Percentiles rank a stretch among this genome's conserved stretches.
Evolutionary conservation across 1,284 basidiomycete genomes (phyloP).

Genomic region (Sanghuangporus baumii): DNA sequence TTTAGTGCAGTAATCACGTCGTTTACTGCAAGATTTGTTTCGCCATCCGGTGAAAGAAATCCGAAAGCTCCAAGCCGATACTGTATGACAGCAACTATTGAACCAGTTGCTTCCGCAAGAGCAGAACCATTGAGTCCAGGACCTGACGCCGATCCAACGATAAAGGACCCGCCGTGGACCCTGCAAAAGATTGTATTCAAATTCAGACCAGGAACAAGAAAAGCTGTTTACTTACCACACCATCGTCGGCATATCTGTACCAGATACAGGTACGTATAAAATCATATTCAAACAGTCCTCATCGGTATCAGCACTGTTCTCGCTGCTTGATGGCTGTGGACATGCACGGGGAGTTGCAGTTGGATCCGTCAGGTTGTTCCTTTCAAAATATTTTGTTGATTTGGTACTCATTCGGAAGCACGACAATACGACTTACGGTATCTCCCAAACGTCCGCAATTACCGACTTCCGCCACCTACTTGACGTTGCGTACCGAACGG

Average conservation of each 20-base stretch:
- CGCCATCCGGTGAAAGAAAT: conserved; percentile 61
- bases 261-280: conserved; percentile 56
- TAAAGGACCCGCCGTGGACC: conserved; percentile 86
- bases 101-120: conserved; percentile 65
- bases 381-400: conserved; percentile 23
- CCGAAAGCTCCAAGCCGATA: conserved; percentile 81
- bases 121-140: conserved; percentile 76
- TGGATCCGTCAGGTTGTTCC: conserved; percentile 47
- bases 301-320: conserved; percentile 40
- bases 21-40: conserved; percentile 65
- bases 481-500: conserved; percentile 61
- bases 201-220: background rate
- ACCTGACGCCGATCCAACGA: conserved; percentile 62
- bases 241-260: conserved; percentile 46
- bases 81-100: conserved; percentile 82
- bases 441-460: conserved; percentile 46
- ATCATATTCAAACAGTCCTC: conserved; percentile 80
- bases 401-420: background rate
- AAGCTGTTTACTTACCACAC: conserved; percentile 50
- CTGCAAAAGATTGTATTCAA: conserved; percentile 31
- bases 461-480: conserved; percentile 54
- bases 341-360: conserved; percentile 62
- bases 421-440: conserved; percentile 47
- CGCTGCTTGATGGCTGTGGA: conserved; percentile 48
- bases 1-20: conserved; percentile 67